A percentile compares a stretch with the other conserved stretches of the same genome.
Conservation (phyloP, 2,329 filamentous ascomycete species). For the Colletotrichum acutatum region DNA sequence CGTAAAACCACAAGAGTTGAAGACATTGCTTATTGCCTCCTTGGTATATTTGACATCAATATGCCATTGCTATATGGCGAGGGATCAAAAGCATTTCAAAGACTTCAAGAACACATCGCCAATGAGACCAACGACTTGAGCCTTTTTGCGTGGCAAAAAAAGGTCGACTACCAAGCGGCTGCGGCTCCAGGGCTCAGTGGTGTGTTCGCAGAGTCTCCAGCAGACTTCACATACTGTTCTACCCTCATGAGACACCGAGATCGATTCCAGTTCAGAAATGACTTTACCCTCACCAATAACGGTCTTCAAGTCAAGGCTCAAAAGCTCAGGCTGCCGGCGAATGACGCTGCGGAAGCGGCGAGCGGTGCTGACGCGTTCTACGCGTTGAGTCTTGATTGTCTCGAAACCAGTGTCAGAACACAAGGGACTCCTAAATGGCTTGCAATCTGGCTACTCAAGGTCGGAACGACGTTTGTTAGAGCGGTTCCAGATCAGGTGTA, state of each 20-base stretch:
- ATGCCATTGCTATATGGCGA: constrained; percentile 43
- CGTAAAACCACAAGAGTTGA: constrained; percentile 37
- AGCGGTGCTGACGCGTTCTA: not conserved
- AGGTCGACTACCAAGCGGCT: not conserved
- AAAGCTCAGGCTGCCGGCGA: not conserved
- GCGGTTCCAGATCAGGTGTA: not conserved
- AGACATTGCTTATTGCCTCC: constrained; percentile 42
- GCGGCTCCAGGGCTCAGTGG: not conserved
- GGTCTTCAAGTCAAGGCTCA: not conserved
- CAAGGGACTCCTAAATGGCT: not conserved
- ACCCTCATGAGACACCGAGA: not conserved
- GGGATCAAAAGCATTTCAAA: constrained; percentile 38
- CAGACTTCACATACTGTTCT: not conserved
- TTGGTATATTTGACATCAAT: constrained; percentile 42
- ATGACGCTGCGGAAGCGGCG: not conserved
- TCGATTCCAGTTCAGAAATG: constrained; percentile 4
- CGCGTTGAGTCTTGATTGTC: not conserved
- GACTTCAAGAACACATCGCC: constrained; percentile 29
- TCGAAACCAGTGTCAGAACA: constrained; percentile 2
- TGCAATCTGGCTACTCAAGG: constrained; percentile 2
- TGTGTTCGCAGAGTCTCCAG: constrained; percentile 1
- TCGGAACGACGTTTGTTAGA: constrained; percentile 1
- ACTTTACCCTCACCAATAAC: constrained; percentile 7
- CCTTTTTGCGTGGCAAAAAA: constrained; percentile 9
- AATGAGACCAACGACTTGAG: constrained; percentile 4